Percentiles rank a stretch among this genome's conserved stretches.
These are phyloP conservation scores for Abrus pulchellus DNA, from an alignment of 306 rosid species.

Conservation along the genomic window DNA sequence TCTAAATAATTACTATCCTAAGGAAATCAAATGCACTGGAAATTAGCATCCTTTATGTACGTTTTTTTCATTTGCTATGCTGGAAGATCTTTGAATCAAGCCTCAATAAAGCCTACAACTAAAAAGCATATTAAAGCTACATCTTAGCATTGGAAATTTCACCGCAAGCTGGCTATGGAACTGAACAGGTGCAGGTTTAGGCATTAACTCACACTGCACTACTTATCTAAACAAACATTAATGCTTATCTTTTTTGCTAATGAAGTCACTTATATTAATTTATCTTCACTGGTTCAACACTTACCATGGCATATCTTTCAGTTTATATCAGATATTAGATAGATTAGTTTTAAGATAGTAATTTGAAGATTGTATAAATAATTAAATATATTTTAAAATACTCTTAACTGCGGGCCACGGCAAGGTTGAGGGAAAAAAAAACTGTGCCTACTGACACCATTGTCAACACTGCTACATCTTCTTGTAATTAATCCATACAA, in stretches of 20 bases:
- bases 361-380: neutral
- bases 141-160: neutral
- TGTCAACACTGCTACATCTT: slow-evolving; percentile 15
- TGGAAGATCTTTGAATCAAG: slow-evolving; percentile 26
- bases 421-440: neutral
- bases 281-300: slow-evolving; percentile 16
- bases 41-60: slow-evolving; percentile 4
- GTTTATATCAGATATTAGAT: neutral
- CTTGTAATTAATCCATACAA: slow-evolving; percentile 32
- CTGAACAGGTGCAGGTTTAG: neutral
- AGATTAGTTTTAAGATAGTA: neutral
- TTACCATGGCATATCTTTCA: neutral
- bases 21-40: slow-evolving; percentile 39
- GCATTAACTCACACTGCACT: neutral
- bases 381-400: neutral
- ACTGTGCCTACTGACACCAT: neutral
- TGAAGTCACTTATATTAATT: slow-evolving; percentile 3
- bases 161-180: neutral
- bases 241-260: neutral
- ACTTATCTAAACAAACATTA: slow-evolving; percentile 5
- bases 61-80: slow-evolving; percentile 21
- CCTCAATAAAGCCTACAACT: neutral
- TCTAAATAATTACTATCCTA: slow-evolving; percentile 17
- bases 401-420: neutral
- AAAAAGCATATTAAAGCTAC: slow-evolving; percentile 14